Percentiles rank a stretch among this genome's conserved stretches.
phyloP scores from a whole-genome alignment of 1,139 yeast genomes.

The Entelexis paramagnoliae region DNA sequence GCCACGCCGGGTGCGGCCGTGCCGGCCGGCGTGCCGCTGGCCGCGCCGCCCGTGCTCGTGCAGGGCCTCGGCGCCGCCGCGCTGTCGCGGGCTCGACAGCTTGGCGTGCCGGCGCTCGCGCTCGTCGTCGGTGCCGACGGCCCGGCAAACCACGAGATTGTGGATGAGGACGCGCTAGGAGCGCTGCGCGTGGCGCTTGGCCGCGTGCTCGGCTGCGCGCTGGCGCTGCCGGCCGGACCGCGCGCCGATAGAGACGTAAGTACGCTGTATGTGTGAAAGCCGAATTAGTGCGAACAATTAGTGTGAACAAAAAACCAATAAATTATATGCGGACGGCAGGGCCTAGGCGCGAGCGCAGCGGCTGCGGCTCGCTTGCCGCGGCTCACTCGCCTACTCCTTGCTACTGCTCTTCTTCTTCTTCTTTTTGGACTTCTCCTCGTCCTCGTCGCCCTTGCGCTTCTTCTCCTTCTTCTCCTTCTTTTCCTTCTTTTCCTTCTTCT shows the following conservation, averaged over 20 bases:
- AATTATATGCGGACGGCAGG: conserved; percentile 2
- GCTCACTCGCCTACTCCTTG: background rate
- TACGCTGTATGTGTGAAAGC: conserved; percentile 21
- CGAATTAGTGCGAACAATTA: too few relatives aligned
- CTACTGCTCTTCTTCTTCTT: conserved; percentile 33
- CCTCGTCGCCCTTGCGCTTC: conserved; percentile 47
- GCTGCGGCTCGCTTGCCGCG: too few relatives aligned
- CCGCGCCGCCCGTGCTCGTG: conserved; percentile 23
- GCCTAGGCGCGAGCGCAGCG: too few relatives aligned
- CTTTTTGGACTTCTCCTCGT: conserved; percentile 32
- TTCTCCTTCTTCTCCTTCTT: conserved; percentile 42
- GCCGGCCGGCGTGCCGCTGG: conserved; percentile 7
- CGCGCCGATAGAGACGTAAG: conserved; percentile 17
- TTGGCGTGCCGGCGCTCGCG: conserved; percentile 16
- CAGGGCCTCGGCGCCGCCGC: conserved; percentile 24
- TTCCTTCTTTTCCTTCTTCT: conserved; percentile 41
- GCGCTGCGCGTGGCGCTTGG: conserved; percentile 11
- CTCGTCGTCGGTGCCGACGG: conserved; percentile 23
- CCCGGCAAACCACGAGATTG: conserved; percentile 21
- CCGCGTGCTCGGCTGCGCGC: conserved; percentile 10
- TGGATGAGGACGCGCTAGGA: conserved; percentile 9
- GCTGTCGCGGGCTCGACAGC: conserved; percentile 21
- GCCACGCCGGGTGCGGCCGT: background rate
- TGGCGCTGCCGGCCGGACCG: background rate
- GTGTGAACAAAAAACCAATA: conserved; percentile 15